Evolutionary conservation across 1,284 basidiomycete species (phyloP).

Genomic region (Acaromyces ingoldii): DNA sequence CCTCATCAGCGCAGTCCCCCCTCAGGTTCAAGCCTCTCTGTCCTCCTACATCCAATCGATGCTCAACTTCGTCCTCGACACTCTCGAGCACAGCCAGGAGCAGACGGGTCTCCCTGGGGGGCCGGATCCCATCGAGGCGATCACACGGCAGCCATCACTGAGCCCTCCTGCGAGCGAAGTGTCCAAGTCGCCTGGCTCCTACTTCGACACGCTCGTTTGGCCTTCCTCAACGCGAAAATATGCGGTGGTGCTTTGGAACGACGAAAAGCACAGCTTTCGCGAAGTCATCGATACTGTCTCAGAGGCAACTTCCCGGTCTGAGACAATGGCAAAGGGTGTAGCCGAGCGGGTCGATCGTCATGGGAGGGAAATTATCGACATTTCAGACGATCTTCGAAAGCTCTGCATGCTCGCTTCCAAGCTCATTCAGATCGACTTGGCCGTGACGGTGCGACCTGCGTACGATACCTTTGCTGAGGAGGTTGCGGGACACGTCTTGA

Average conservation of each 20-base stretch:
- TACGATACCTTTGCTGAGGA: slow-evolving; percentile 88
- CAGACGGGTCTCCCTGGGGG: slow-evolving; percentile 59
- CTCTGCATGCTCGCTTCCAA: slow-evolving; percentile 74
- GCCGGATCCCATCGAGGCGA: slow-evolving; percentile 59
- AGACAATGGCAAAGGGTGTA: slow-evolving; percentile 58
- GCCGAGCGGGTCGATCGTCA: slow-evolving; percentile 68
- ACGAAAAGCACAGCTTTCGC: slow-evolving; percentile 91
- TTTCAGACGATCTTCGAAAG: slow-evolving; percentile 64
- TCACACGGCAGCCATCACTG: slow-evolving; percentile 66
- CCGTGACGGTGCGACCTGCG: slow-evolving; percentile 80
- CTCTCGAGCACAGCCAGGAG: slow-evolving; percentile 76
- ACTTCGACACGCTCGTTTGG: slow-evolving; percentile 3
- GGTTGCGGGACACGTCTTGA: slow-evolving; percentile 58
- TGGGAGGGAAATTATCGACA: slow-evolving; percentile 80
- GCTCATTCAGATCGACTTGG: slow-evolving; percentile 82
- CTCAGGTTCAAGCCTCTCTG: slow-evolving; percentile 67
- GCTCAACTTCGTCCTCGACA: slow-evolving; percentile 77
- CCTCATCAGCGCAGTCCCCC: slow-evolving; percentile 33
- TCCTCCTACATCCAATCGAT: slow-evolving; percentile 68
- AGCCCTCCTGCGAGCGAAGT: slow-evolving; percentile 59
- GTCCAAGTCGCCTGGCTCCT: background rate
- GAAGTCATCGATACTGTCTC: slow-evolving; percentile 69
- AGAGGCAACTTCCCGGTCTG: slow-evolving; percentile 32
- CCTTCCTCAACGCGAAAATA: too few species aligned
- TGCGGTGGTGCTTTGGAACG: slow-evolving; percentile 89